phyloP scores from a whole-genome alignment of 495 filamentous ascomycete genomes.

The Neurospora discreta region DNA sequence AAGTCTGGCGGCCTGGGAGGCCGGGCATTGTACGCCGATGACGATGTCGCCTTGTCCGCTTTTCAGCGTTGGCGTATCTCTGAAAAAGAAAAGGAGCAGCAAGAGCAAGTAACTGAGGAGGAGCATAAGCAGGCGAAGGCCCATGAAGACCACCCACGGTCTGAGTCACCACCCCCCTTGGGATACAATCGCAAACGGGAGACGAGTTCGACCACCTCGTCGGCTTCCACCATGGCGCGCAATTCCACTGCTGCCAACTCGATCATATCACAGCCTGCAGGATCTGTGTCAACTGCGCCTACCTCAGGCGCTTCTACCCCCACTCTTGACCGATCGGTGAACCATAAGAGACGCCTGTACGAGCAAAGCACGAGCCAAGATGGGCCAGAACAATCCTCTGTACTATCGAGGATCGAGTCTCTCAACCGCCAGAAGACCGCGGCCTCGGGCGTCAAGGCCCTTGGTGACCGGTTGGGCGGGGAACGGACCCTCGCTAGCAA shows the following conservation, averaged over 20 bases:
- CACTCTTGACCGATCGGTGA: slow-evolving; percentile 39
- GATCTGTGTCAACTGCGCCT: slow-evolving; percentile 28
- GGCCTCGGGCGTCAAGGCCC: slow-evolving; percentile 6
- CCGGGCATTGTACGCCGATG: slow-evolving; percentile 61
- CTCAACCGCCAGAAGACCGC: slow-evolving; percentile 45
- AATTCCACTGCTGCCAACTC: slow-evolving; percentile 90
- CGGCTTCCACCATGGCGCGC: slow-evolving; percentile 54
- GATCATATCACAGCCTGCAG: slow-evolving; percentile 60
- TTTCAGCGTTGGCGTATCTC: slow-evolving; percentile 58
- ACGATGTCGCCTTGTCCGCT: slow-evolving; percentile 68
- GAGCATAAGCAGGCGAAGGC: slow-evolving; percentile 25
- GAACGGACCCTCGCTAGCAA: slow-evolving; percentile 28
- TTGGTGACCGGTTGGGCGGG: slow-evolving; percentile 25
- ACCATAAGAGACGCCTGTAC: slow-evolving; percentile 69
- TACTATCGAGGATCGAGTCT: slow-evolving; percentile 67
- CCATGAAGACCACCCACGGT: slow-evolving; percentile 30
- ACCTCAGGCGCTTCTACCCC: slow-evolving; percentile 21
- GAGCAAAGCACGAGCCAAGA: slow-evolving; percentile 75
- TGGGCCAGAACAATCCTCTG: slow-evolving; percentile 64
- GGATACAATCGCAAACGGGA: slow-evolving; percentile 66
- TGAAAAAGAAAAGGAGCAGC: slow-evolving; percentile 43
- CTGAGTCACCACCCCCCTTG: slow-evolving; percentile 48
- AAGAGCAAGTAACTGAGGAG: slow-evolving; percentile 28
- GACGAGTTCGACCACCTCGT: slow-evolving; percentile 80
- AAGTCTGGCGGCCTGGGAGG: slow-evolving; percentile 48